A percentile compares a stretch with the other conserved stretches of the same genome.
Conservation (phyloP, 169 alveolate genomes). For the Plasmodium gaboni region DNA sequence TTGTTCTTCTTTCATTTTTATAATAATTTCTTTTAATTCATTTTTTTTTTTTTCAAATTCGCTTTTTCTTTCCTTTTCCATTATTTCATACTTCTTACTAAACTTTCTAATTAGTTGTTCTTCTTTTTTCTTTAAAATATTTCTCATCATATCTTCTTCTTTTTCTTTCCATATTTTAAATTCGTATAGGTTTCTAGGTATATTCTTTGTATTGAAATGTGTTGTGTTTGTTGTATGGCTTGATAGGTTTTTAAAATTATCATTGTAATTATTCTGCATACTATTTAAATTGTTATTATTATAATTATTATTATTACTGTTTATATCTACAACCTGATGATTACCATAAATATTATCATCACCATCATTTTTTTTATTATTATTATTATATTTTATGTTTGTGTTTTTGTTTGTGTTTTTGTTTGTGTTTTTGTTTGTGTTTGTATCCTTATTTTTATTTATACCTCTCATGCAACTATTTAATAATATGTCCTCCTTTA, state of each 20-base stretch:
- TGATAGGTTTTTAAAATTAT: too few species aligned
- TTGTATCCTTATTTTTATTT: not conserved
- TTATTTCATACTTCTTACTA: constrained; percentile 34
- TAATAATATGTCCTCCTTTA: not conserved
- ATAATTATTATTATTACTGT: not conserved
- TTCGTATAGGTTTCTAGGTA: constrained; percentile 47
- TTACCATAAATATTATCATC: not conserved
- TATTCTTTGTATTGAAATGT: not conserved
- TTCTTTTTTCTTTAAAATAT: constrained; percentile 40
- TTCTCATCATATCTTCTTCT: constrained; percentile 29
- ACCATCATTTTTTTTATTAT: too few species aligned
- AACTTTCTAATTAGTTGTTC: constrained; percentile 19
- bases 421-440: not conserved
- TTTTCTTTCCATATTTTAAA: constrained; percentile 60
- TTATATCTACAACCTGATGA: not conserved
- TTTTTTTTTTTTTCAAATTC: constrained; percentile 59
- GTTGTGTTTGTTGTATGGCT: too few species aligned
- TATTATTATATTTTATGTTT: too few species aligned
- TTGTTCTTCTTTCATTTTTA: constrained; percentile 62
- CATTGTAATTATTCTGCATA: too few species aligned
- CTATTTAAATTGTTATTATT: not conserved
- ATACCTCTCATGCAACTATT: not conserved
- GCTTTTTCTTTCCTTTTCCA: constrained; percentile 67
- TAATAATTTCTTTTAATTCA: constrained; percentile 61
- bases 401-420: not conserved